These are phyloP conservation scores for Kurtzmaniella natalensis DNA, from an alignment of 1,139 yeast genomes.

Conservation along the genomic window DNA sequence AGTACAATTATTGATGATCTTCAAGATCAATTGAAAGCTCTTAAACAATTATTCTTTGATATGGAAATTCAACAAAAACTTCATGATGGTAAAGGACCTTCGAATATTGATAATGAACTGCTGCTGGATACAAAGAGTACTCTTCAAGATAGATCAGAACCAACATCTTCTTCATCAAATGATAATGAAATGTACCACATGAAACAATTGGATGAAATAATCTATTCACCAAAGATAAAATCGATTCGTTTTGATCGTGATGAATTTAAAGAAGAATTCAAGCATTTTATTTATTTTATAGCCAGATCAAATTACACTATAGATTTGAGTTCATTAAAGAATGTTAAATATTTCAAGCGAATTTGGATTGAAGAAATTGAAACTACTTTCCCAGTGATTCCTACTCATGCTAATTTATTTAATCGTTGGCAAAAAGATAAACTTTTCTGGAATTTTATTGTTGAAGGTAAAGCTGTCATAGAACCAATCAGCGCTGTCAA, in stretches of 20 bases:
- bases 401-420: conserved; percentile 31
- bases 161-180: neutral
- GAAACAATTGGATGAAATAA: conserved; percentile 19
- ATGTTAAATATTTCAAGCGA: conserved; percentile 59
- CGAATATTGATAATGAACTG: conserved; percentile 4
- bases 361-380: conserved; percentile 77
- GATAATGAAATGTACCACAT: conserved; percentile 10
- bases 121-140: neutral
- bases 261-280: conserved; percentile 39
- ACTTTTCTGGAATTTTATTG: conserved; percentile 58
- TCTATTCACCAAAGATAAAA: conserved; percentile 53
- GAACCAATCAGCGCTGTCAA: conserved; percentile 87
- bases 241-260: conserved; percentile 58
- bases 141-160: conserved; percentile 3
- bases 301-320: conserved; percentile 33
- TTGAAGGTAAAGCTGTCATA: conserved; percentile 77
- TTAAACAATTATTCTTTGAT: conserved; percentile 50
- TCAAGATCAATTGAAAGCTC: conserved; percentile 64
- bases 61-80: conserved; percentile 30
- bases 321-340: conserved; percentile 42
- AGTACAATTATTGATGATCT: conserved; percentile 63
- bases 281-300: conserved; percentile 31
- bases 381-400: conserved; percentile 40
- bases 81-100: conserved; percentile 7
- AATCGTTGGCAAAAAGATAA: conserved; percentile 45